phyloP scores from a whole-genome alignment of 352 stramenopile genomes.

The Globisporangium parvum region DNA sequence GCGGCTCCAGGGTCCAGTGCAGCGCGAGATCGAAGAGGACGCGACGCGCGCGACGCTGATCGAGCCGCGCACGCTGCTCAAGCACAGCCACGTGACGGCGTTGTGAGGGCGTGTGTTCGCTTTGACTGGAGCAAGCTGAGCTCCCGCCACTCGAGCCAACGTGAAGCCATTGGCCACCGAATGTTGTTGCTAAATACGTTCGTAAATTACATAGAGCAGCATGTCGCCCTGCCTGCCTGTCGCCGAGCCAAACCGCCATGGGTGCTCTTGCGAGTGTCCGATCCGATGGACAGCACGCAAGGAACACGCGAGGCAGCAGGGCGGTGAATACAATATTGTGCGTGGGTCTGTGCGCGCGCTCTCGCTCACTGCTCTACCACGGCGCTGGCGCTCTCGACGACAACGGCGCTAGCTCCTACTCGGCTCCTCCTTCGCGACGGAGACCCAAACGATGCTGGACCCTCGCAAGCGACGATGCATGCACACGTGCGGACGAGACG shows the following conservation, averaged over 20 bases:
- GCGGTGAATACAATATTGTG: constrained; percentile 11
- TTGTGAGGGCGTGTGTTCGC: too few species aligned
- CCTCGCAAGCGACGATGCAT: neutral
- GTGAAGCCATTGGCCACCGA: too few species aligned
- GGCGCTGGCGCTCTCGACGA: neutral
- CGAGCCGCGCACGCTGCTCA: constrained; percentile 21
- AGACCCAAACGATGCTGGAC: neutral
- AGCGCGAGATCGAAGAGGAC: constrained; percentile 70
- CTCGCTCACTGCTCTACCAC: neutral
- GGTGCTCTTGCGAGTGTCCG: constrained; percentile 4
- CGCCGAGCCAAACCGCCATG: constrained; percentile 9
- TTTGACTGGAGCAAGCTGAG: too few species aligned
- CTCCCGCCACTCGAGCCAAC: too few species aligned
- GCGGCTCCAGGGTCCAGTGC: constrained; percentile 69
- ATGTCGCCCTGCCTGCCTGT: neutral
- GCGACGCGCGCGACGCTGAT: constrained; percentile 21
- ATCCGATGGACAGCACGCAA: constrained; percentile 1
- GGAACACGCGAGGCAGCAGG: constrained; percentile 2
- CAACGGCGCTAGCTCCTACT: too few species aligned
- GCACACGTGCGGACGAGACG: neutral
- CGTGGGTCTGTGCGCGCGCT: neutral
- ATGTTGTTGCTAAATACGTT: neutral
- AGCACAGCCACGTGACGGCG: constrained; percentile 6
- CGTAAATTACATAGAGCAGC: neutral
- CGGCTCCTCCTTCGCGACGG: too few species aligned